A percentile compares a stretch with the other conserved stretches of the same genome.
phyloP scores from a whole-genome alignment of 2,329 filamentous ascomycete genomes.

The Phyllosticta paracitricarpa region DNA sequence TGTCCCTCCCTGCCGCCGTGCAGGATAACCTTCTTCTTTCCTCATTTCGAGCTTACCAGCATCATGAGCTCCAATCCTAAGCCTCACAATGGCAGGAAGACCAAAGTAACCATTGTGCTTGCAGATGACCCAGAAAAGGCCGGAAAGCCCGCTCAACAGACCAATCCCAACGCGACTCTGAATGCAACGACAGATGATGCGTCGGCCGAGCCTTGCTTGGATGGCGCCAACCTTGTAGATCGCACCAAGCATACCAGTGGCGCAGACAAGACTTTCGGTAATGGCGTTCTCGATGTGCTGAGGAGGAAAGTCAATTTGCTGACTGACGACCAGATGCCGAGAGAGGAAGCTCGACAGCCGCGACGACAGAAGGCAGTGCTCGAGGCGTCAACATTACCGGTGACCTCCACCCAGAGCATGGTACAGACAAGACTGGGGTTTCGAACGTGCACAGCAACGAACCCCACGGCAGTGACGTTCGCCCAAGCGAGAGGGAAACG shows the following conservation, averaged over 20 bases:
- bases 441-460: constrained; percentile 18
- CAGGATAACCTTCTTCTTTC: neutral
- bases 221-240: neutral
- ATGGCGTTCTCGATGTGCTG: neutral
- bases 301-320: neutral
- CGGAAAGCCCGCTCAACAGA: constrained; percentile 1
- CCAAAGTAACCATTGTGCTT: neutral
- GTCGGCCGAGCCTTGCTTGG: neutral
- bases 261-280: neutral
- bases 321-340: neutral
- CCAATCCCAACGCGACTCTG: neutral
- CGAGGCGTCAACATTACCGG: constrained; percentile 11
- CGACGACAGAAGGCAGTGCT: constrained; percentile 9
- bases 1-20: neutral
- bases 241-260: constrained; percentile 1
- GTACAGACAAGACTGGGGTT: constrained; percentile 22
- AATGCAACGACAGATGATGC: neutral
- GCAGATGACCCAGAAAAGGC: constrained; percentile 1
- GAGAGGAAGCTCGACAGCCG: neutral
- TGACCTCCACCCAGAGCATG: constrained; percentile 16
- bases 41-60: neutral
- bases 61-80: neutral
- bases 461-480: constrained; percentile 21
- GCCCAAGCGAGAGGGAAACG: constrained; percentile 18
- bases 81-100: neutral